Conservation (phyloP, 257 asterid genomes). For the Nicotiana paniculata region DNA sequence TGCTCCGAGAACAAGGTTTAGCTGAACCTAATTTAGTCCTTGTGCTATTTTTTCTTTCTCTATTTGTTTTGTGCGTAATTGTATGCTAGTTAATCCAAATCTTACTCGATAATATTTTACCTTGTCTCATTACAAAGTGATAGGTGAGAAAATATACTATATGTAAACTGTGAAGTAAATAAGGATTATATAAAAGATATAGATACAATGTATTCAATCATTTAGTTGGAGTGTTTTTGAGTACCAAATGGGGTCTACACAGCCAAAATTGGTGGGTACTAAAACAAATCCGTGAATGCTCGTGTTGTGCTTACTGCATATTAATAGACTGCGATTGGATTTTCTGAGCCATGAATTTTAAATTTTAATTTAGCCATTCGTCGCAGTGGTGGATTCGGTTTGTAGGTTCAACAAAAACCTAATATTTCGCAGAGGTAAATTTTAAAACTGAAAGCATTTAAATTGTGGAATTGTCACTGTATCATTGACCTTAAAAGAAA, state of each 20-base stretch:
- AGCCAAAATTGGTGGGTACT: constrained; percentile 1
- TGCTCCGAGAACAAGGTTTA: no score
- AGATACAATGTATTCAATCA: neutral
- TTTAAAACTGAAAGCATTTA: neutral
- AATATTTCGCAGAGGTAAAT: neutral
- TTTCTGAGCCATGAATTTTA: neutral
- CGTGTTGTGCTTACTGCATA: neutral
- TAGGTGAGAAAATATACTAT: no score
- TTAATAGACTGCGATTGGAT: neutral
- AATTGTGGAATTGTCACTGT: neutral
- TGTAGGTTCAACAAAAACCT: neutral
- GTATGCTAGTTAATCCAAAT: no score
- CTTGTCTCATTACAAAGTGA: no score
- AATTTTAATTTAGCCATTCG: neutral
- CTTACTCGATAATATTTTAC: no score
- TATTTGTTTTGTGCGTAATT: no score
- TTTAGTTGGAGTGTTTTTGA: neutral
- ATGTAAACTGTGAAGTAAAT: no score
- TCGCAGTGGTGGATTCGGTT: neutral
- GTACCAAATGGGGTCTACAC: neutral
- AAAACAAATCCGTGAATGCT: constrained; percentile 23
- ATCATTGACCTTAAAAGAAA: neutral
- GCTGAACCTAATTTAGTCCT: no score
- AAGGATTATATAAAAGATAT: neutral
- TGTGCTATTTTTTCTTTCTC: no score